Evolutionary conservation across 345 rosid genomes (phyloP), one percentile per base, ranked within the genome.

Genomic region (Abelmoschus esculentus): DNA sequence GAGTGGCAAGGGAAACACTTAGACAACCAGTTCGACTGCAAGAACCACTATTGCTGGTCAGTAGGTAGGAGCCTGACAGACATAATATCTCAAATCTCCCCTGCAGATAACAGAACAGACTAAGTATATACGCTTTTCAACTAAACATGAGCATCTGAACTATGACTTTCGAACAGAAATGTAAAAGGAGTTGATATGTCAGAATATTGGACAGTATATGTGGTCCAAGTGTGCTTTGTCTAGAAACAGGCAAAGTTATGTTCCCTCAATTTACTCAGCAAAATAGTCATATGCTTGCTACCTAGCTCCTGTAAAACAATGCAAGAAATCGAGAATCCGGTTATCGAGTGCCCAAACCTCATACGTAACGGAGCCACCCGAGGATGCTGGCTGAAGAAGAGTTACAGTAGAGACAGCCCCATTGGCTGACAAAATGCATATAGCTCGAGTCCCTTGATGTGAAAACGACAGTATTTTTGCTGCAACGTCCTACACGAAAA

Each of bases 331-430:
- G 6, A 55, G 32, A 11, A 55, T 49, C 19, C 8, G 72, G 22
- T 18, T 42, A 55, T 32, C 10, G 77, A 64, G 76, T 54, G 52
- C 18, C 69, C 72, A 38, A 78, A 95, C 99, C 99, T 95, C 99
- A 70, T 90, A 95, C 70, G 89, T 87, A 34, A 91, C 88, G n/a
- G 86, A 78, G 79, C 96, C 92, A 31, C 89, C 89, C 55, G 97
- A 84, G 52, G 86, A 77, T 46, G 92, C 78, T 29, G 97, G 85
- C 82, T 91, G 97, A 55, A 82, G 84, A 69, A 95, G 90, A 53
- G 96, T 90, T 52, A 89, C 97, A 1, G 90, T 89, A 50, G 96
- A 90, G 49, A 95, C 96, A 17, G 97, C 86, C n/a, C 99, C 99
- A 66, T 81, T 88, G 65, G 99, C 96, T 26, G 99, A 91, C 81